Base-by-base conservation (phyloP, 202 grass and related monocot species). In the Digitaria exilis region DNA sequence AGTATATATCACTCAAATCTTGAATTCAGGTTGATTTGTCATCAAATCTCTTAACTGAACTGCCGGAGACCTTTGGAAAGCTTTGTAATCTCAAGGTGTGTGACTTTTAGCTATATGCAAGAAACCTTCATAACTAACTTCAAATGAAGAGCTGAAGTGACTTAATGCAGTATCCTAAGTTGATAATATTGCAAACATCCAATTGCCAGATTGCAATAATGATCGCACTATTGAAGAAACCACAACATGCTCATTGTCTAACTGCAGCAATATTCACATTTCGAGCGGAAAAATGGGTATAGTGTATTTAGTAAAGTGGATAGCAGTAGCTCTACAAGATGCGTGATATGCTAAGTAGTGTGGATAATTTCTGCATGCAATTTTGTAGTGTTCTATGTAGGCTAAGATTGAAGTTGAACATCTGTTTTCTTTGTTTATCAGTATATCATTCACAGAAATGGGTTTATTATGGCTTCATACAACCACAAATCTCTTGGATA, bases 41-140 rank as follows among this genome's bases (percentile, higher is more conserved):
- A 81, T 92, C 71, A 55, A 93, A 98, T 90, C 91, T 98, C 62
- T 84, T 98, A 79, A 83, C 73, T 80, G 82, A 89, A 77, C 74
- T 98, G 41, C 85, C 96, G 60, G 89, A 98, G 76, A 79, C 90
- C 54, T 49, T 93, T 63, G 92, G 89, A 68, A 93, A 89, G 71
- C 87, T 98, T 51, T 49, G 28, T 29, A 85, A 93, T 81, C 87
- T 98, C 43, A 98, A 98, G 92, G 92, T 98, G 65, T 82, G 49
- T 84, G 41, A 81, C 24, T 85, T 37, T 84, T n/a, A n/a, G 45
- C 26, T 61, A 54, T 56, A 88, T 87, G 85, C 51, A 72, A 89
- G 41, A 35, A 60, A 25, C 14, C 35, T 57, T 76, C 11, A n/a
- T 37, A 34, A 11, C 9, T 52, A 68, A 69, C 42, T n/a, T 55